Evolutionary conservation across 345 rosid genomes (phyloP).

Genomic region (Abelmoschus esculentus): DNA sequence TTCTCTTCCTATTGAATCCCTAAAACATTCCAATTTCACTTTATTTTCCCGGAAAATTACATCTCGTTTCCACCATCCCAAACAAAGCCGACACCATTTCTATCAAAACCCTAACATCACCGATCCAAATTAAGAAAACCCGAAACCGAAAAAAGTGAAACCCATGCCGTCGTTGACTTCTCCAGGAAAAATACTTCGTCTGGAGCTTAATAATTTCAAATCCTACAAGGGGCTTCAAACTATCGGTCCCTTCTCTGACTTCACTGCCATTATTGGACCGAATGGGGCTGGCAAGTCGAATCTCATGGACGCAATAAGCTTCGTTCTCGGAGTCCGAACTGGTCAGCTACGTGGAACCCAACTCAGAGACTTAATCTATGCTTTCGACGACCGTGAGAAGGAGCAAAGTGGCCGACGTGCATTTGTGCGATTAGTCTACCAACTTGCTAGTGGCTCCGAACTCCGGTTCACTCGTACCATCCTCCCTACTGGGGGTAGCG

Average conservation of each 20-base stretch:
- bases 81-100: slow-evolving; percentile 21
- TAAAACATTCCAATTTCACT: slow-evolving; percentile 14
- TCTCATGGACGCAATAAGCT: slow-evolving; percentile 98
- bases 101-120: slow-evolving; percentile 4
- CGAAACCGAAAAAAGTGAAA: not conserved
- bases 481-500: slow-evolving; percentile 71
- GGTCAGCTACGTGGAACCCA: slow-evolving; percentile 96
- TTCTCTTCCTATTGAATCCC: not conserved
- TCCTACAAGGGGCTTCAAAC: slow-evolving; percentile 81
- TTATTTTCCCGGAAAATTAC: slow-evolving; percentile 11
- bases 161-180: slow-evolving; percentile 61
- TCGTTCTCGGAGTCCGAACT: slow-evolving; percentile 92
- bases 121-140: not conserved
- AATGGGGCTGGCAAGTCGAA: slow-evolving; percentile 97
- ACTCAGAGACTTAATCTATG: slow-evolving; percentile 91
- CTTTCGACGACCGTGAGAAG: slow-evolving; percentile 83
- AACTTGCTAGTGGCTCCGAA: slow-evolving; percentile 59
- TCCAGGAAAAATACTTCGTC: slow-evolving; percentile 64
- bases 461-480: slow-evolving; percentile 72
- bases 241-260: slow-evolving; percentile 91
- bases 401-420: slow-evolving; percentile 87
- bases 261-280: slow-evolving; percentile 97
- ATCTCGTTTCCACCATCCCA: not conserved
- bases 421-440: slow-evolving; percentile 71
- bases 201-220: slow-evolving; percentile 95